These are phyloP conservation scores for Malbranchea cinnamomea DNA, from an alignment of 2,329 filamentous ascomycete genomes.

Conservation along the genomic window DNA sequence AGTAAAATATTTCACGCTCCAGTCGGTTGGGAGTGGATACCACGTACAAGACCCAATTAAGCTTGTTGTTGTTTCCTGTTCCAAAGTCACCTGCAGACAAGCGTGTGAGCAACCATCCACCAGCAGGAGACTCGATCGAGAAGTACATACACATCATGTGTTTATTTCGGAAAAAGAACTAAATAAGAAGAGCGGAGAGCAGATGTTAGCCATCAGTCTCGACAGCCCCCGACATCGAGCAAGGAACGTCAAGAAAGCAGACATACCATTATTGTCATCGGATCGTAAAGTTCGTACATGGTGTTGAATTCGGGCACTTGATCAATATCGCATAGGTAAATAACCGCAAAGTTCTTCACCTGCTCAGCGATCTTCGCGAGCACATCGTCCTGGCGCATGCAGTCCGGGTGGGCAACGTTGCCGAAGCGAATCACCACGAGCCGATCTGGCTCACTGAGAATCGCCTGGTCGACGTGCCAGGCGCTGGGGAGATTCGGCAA, in stretches of 20 bases:
- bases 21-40: background rate
- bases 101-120: background rate
- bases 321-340: conserved; percentile 84
- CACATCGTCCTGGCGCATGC: conserved; percentile 65
- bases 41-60: conserved; percentile 65
- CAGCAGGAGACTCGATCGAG: background rate
- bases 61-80: conserved; percentile 96
- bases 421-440: conserved; percentile 91
- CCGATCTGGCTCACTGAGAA: conserved; percentile 78
- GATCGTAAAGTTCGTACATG: conserved; percentile 89
- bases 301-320: conserved; percentile 84
- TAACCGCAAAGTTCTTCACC: conserved; percentile 57
- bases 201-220: no score
- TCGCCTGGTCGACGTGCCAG: conserved; percentile 98
- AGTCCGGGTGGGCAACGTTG: conserved; percentile 68
- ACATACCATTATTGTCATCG: conserved; percentile 67
- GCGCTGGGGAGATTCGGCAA: conserved; percentile 80
- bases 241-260: no score
- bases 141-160: conserved; percentile 55
- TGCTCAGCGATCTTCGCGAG: conserved; percentile 87
- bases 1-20: background rate
- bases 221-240: no score
- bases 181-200: no score
- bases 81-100: conserved; percentile 71
- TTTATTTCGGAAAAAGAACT: conserved; percentile 91